phyloP scores from a whole-genome alignment of 2,329 filamentous ascomycete genomes.

The Apiospora hydei region DNA sequence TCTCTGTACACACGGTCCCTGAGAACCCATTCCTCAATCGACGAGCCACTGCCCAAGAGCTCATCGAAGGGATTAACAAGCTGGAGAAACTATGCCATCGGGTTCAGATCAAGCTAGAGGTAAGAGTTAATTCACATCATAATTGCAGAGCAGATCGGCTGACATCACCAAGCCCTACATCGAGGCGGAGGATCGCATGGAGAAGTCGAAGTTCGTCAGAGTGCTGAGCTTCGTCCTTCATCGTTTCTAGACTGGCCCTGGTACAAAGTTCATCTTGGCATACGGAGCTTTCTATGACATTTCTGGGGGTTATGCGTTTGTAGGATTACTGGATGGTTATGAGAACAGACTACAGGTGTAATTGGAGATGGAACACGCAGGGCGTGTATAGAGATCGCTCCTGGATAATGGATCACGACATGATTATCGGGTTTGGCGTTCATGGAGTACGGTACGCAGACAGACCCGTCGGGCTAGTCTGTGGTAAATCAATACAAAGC shows the following conservation, averaged over 20 bases:
- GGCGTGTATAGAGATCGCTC: too few species aligned
- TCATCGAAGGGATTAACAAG: background rate
- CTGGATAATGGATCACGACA: too few species aligned
- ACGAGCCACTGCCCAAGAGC: background rate
- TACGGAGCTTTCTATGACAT: too few species aligned
- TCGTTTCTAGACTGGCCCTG: background rate
- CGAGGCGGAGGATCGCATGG: background rate
- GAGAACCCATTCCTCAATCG: background rate
- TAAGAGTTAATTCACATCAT: background rate
- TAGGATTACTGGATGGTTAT: too few species aligned
- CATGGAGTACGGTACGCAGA: too few species aligned
- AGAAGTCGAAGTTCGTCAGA: background rate
- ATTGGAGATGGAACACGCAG: too few species aligned
- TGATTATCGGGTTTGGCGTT: too few species aligned
- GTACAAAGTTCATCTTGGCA: background rate
- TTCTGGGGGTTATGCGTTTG: too few species aligned
- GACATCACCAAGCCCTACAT: background rate
- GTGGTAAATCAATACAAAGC: too few species aligned
- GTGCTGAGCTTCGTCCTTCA: background rate
- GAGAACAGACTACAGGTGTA: too few species aligned
- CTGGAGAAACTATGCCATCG: background rate
- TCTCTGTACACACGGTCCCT: background rate
- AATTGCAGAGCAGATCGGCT: background rate
- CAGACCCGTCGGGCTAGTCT: too few species aligned
- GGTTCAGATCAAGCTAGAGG: background rate